Percentiles rank a stretch among this genome's conserved stretches.
These are phyloP conservation scores for Aureobasidium uvarum DNA, from an alignment of 2,329 filamentous ascomycete genomes.

Conservation along the genomic window DNA sequence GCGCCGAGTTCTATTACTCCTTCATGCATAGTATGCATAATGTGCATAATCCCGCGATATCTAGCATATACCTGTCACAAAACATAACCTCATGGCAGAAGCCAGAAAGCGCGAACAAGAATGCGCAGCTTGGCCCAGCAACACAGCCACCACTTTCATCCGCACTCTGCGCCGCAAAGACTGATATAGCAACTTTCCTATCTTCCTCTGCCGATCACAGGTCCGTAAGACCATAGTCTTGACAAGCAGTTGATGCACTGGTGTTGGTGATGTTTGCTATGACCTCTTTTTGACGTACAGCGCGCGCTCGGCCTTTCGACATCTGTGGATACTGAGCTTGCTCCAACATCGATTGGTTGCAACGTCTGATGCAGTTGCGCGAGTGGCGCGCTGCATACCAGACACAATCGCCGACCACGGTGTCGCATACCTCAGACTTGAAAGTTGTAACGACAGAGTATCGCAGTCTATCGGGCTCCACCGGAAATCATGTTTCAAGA, in stretches of 20 bases:
- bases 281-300: neutral
- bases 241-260: neutral
- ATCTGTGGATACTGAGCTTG: neutral
- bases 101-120: neutral
- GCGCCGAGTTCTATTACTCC: neutral
- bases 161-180: neutral
- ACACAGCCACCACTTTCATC: neutral
- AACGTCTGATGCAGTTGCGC: neutral
- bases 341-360: neutral
- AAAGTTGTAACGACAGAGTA: neutral
- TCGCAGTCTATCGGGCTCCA: neutral
- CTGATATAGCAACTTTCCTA: neutral
- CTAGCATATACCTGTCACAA: neutral
- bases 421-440: neutral
- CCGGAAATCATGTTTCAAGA: neutral
- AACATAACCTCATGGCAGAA: neutral
- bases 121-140: neutral
- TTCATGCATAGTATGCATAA: neutral
- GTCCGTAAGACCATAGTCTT: neutral
- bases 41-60: neutral
- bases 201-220: neutral
- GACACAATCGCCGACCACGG: neutral
- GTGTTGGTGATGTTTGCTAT: neutral
- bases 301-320: neutral
- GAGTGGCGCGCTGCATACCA: neutral